These are phyloP conservation scores for Cucumis hystrix DNA, from an alignment of 306 rosid species.

Conservation along the genomic window DNA sequence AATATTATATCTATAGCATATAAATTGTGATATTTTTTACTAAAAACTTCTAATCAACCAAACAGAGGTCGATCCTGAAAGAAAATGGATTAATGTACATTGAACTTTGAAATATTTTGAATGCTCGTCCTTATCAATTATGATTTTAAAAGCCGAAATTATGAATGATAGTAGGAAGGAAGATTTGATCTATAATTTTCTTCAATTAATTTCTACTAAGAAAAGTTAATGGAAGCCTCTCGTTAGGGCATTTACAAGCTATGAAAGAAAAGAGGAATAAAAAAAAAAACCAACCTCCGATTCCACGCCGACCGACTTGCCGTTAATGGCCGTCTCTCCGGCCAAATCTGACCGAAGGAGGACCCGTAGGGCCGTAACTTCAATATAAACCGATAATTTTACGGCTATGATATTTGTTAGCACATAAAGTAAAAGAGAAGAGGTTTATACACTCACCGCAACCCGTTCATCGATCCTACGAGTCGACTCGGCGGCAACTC, in stretches of 20 bases:
- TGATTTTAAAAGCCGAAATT: too few species aligned
- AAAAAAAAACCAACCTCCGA: background rate
- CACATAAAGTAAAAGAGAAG: background rate
- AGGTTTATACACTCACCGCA: background rate
- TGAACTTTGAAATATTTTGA: background rate
- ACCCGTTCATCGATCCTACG: background rate
- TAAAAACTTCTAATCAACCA: too few species aligned
- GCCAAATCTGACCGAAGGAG: background rate
- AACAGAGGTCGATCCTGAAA: too few species aligned
- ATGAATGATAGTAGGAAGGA: background rate
- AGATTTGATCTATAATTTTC: background rate
- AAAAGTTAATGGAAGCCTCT: background rate
- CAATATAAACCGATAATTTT: background rate
- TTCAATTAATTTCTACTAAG: background rate
- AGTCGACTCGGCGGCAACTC: background rate
- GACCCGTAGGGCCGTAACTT: background rate
- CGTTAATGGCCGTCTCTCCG: conserved; percentile 4
- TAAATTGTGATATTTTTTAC: background rate
- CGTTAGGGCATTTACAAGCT: background rate
- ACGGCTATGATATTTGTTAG: background rate
- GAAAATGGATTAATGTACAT: too few species aligned
- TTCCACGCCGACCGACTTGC: background rate
- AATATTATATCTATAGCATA: too few species aligned
- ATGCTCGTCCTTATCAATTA: too few species aligned
- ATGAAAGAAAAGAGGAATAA: background rate